Base-by-base conservation (phyloP, 305 asterid species). In the Fraxinus platypoda region DNA sequence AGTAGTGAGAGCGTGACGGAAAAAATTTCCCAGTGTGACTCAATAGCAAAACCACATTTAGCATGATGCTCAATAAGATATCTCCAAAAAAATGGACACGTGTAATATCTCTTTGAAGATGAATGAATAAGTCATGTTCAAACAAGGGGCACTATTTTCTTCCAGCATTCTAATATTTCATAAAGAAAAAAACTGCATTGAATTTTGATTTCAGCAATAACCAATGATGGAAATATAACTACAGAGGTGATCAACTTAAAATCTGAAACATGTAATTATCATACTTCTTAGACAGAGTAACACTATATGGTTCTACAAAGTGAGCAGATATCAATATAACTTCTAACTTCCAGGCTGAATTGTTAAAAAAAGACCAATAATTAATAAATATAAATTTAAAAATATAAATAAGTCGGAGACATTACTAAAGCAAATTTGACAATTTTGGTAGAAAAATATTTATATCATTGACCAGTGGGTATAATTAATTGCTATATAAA, bases 151-250 rank as follows among this genome's bases (percentile, higher is more conserved):
- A 34, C 28, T 37, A 66, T 74, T 74, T 74, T 34, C 73, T 37
- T 46, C 70, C 6, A 75, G 76, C 78, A 12, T 76, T 30, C 30
- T 11, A 35, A 80, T 23, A 2, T 75, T 46, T 34, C n/a, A 30
- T 68, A 72, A 73, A 74, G 77, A 64, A 75, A 68, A 83, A 13
- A 8, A 15, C 21, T 70, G 28, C 76, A 23, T 11, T 33, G 6
- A 52, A 43, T 26, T 43, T 78, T 59, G 33, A 77, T 49, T 23
- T 46, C 78, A 81, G 74, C 37, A 23, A 74, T 37, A 77, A 33
- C 74, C 54, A 76, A 37, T 15, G 9, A 57, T 26, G 62, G 77
- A 80, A 21, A 77, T 41, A 70, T 7, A 43, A 71, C 81, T 31
- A 30, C 71, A 80, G 84, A 75, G 17, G 12, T 34, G 38, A 15